Base-by-base conservation (phyloP, 805 yeast species). In the Hanseniaspora thailandica region DNA sequence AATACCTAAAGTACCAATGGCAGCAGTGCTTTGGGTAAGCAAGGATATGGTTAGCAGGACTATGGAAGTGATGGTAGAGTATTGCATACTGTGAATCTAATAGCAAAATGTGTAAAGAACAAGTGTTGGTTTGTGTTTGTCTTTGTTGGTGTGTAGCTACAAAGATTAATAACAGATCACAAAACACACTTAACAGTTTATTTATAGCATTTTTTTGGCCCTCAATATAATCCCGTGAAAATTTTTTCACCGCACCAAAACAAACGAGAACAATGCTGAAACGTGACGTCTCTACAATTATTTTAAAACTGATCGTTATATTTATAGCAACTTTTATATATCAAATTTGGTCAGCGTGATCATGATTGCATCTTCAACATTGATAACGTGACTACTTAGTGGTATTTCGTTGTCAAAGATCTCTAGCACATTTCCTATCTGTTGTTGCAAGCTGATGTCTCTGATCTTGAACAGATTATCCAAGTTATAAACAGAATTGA, bases 1-100 rank as follows among this genome's bases (percentile, higher is more conserved):
- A 75, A 89, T 81, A 56, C 89, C 95, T 58, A 88, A 74, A 71
- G 76, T 77, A 61, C 86, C 87, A 40, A 77, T 63, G 58, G 86
- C 88, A 51, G 70, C 62, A 56, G 31, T 28, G 17, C 17, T 28
- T 28, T 47, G 69, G 81, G 34, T 76, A 69, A 48, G 34, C 17
- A 39, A 26, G 12, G 23, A 45, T 31, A 35, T 30, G 17, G 15
- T 78, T 62, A 45, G 74, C 63, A 50, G 75, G 72, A 17, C 65
- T 45, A 34, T 66, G 52, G 48, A 62, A 55, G 47, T 77, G 66
- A 65, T 69, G 55, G 59, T 64, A 26, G 45, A 52, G 40, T 45
- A 25, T 34, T 36, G 45, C 44, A 40, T 48, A 23, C 4, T 31
- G 25, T 36, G 5, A n/a, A n/a, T 23, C 10, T 17, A 36, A 19